A percentile compares a stretch with the other conserved stretches of the same genome.
Conservation (phyloP, 2,329 filamentous ascomycete species). For the Arthrobotrys entomopaga region DNA sequence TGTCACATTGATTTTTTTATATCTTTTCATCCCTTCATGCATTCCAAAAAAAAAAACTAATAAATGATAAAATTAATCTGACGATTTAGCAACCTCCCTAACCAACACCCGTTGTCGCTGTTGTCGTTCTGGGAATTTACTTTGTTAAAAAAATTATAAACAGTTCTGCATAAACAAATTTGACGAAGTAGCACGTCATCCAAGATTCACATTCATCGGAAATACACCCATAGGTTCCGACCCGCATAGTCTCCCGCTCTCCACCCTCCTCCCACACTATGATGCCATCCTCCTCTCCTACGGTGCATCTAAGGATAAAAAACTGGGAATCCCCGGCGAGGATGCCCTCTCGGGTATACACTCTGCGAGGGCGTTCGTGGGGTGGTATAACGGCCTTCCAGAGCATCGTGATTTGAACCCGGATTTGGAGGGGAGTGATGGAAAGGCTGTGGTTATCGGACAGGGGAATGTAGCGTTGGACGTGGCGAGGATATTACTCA, state of each 20-base stretch:
- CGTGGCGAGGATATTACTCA: constrained; percentile 86
- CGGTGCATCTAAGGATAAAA: constrained; percentile 84
- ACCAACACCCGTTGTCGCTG: neutral
- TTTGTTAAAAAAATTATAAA: constrained; percentile 61
- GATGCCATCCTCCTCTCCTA: constrained; percentile 93
- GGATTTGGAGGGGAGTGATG: constrained; percentile 73
- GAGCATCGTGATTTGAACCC: constrained; percentile 79
- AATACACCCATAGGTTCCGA: constrained; percentile 81
- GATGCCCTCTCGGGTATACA: constrained; percentile 76
- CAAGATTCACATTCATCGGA: constrained; percentile 88
- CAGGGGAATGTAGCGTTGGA: constrained; percentile 97
- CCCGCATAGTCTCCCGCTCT: constrained; percentile 69
- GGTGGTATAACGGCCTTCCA: constrained; percentile 97
- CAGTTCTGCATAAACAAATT: constrained; percentile 97
- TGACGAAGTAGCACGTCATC: constrained; percentile 81
- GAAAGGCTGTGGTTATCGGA: constrained; percentile 87
- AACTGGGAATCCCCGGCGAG: constrained; percentile 82
- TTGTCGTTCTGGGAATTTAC: constrained; percentile 1
- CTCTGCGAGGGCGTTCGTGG: constrained; percentile 91
- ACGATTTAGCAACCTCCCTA: constrained; percentile 17
- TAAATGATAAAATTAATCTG: constrained; percentile 45
- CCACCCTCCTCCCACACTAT: constrained; percentile 80
- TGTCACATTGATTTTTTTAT: neutral
- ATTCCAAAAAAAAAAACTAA: constrained; percentile 3
- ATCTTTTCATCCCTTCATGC: neutral